Conservation (phyloP, 2,329 filamentous ascomycete species). For the Cordyceps javanica region DNA sequence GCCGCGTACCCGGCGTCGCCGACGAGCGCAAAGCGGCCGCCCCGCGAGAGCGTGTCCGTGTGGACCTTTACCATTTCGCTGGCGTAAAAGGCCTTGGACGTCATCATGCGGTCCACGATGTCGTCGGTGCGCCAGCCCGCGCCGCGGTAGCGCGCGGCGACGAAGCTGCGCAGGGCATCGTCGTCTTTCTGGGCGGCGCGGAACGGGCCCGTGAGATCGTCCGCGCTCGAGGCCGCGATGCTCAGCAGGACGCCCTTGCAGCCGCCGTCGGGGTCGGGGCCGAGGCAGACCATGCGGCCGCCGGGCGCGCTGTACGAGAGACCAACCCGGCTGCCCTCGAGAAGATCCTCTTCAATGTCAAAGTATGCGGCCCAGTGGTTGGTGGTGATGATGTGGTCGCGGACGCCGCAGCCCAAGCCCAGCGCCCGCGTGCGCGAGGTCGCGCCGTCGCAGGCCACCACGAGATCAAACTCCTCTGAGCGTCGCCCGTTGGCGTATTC, state of each 20-base stretch:
- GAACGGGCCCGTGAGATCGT: conserved; percentile 27
- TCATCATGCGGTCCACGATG: background rate
- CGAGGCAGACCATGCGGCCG: conserved; percentile 32
- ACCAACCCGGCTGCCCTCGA: conserved; percentile 30
- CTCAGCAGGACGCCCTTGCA: conserved; percentile 30
- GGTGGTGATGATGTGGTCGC: conserved; percentile 30
- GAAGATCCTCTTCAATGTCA: conserved; percentile 31
- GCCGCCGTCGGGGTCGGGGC: conserved; percentile 25
- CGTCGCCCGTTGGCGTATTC: conserved; percentile 33
- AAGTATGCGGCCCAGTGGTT: conserved; percentile 39
- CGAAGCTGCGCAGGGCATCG: background rate
- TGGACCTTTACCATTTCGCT: conserved; percentile 39
- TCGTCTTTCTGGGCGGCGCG: conserved; percentile 29
- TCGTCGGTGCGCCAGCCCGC: conserved; percentile 7
- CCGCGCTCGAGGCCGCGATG: conserved; percentile 24
- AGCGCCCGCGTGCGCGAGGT: conserved; percentile 41
- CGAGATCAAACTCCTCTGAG: conserved; percentile 36
- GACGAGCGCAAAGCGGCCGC: conserved; percentile 37
- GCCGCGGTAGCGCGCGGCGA: background rate
- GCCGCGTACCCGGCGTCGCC: conserved; percentile 45
- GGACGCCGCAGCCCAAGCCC: conserved; percentile 32
- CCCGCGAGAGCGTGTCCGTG: conserved; percentile 28
- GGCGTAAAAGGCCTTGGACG: conserved; percentile 37
- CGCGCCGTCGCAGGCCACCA: conserved; percentile 43
- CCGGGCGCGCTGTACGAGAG: conserved; percentile 30